phyloP scores from a whole-genome alignment of 495 filamentous ascomycete species.

The Articulospora tetracladia region DNA sequence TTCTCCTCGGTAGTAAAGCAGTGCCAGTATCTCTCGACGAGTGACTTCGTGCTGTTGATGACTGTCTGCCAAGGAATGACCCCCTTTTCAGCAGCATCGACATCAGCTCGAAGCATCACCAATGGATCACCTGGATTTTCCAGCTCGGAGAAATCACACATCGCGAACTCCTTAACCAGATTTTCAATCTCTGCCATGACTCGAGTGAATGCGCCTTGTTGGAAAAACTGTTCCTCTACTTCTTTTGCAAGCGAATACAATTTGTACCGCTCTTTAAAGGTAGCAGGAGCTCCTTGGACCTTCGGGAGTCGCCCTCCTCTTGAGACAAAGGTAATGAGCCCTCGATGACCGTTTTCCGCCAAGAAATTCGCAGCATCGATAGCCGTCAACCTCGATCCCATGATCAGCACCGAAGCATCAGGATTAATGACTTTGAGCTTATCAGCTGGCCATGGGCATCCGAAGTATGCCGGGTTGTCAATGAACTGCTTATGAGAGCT shows the following conservation, averaged over 20 bases:
- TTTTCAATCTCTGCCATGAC: background rate
- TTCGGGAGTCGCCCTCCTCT: background rate
- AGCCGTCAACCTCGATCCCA: background rate
- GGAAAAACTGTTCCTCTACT: background rate
- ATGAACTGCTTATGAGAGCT: background rate
- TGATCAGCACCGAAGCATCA: background rate
- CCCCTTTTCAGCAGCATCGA: background rate
- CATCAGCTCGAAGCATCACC: background rate
- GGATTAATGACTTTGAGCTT: background rate
- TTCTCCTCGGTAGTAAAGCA: background rate
- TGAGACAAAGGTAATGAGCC: background rate
- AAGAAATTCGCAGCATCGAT: background rate
- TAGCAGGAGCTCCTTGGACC: background rate
- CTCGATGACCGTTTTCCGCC: background rate
- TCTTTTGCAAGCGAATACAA: background rate
- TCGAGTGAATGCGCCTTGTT: background rate
- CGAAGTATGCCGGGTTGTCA: background rate
- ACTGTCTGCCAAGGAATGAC: background rate
- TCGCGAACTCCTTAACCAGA: background rate
- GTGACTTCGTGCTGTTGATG: background rate
- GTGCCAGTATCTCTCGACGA: constrained; percentile 1
- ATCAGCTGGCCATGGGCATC: background rate
- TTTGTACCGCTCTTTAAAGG: background rate
- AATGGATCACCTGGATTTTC: background rate
- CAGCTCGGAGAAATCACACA: background rate